These are phyloP conservation scores for Linum lewisii DNA, from an alignment of 345 rosid species.

Conservation along the genomic window DNA sequence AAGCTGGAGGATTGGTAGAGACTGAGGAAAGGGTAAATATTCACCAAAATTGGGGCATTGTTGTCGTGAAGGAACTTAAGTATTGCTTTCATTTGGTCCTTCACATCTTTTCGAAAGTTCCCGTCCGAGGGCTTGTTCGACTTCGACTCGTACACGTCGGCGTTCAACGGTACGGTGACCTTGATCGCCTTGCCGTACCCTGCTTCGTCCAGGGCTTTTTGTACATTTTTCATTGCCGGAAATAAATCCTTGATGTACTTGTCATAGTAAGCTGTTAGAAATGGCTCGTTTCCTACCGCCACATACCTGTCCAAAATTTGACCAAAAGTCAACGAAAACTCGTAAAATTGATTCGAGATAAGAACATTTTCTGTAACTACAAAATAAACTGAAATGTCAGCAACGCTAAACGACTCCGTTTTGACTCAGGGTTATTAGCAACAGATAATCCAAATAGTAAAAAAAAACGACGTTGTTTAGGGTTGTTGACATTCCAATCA, in stretches of 20 bases:
- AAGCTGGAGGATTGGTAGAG: slow-evolving; percentile 47
- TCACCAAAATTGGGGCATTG: slow-evolving; percentile 55
- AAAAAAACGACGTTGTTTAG: too few relatives aligned
- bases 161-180: slow-evolving; percentile 59
- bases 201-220: slow-evolving; percentile 53
- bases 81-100: slow-evolving; percentile 29
- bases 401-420: too few relatives aligned
- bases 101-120: slow-evolving; percentile 39
- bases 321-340: background rate
- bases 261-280: slow-evolving; percentile 59
- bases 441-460: too few relatives aligned
- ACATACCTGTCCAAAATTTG: slow-evolving; percentile 43
- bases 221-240: slow-evolving; percentile 66
- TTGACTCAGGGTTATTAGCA: too few relatives aligned
- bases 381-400: too few relatives aligned
- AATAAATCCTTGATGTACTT: slow-evolving; percentile 27
- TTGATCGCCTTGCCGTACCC: slow-evolving; percentile 45
- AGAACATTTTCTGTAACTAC: too few relatives aligned
- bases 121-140: slow-evolving; percentile 64
- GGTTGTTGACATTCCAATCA: too few relatives aligned
- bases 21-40: slow-evolving; percentile 84
- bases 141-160: slow-evolving; percentile 59
- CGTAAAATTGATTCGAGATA: too few relatives aligned
- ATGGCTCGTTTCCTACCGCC: slow-evolving; percentile 85
- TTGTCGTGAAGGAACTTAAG: slow-evolving; percentile 35